Evolutionary conservation across 2,329 filamentous ascomycete genomes (phyloP).

Genomic region (Colletotrichum sojae): DNA sequence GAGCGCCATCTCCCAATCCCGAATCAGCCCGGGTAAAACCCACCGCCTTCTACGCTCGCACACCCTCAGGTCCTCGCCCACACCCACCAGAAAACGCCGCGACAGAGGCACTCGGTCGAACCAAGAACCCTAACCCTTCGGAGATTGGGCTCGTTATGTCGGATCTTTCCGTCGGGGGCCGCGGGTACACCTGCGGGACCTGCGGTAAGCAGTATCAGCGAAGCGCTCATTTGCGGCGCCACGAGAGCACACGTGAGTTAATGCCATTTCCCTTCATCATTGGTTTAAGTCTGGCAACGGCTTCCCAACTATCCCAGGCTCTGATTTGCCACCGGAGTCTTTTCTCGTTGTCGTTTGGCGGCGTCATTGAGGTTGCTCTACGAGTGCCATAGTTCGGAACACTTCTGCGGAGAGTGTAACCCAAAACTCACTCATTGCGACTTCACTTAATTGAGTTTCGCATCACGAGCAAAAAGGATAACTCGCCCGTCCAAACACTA

Average conservation of each 20-base stretch:
- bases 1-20: not conserved
- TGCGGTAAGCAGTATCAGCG: slow-evolving; percentile 47
- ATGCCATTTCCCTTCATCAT: not conserved
- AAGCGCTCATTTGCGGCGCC: slow-evolving; percentile 46
- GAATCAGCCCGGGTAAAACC: slow-evolving; percentile 38
- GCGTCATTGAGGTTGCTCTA: too few relatives aligned
- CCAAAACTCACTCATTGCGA: too few relatives aligned
- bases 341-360: too few relatives aligned
- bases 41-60: slow-evolving; percentile 23
- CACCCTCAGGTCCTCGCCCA: slow-evolving; percentile 7
- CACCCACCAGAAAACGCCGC: slow-evolving; percentile 15
- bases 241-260: slow-evolving; percentile 47
- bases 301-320: too few relatives aligned
- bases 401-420: too few relatives aligned
- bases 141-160: slow-evolving; percentile 13
- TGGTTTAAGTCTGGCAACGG: not conserved
- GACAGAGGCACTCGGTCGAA: not conserved
- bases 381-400: too few relatives aligned
- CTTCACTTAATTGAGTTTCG: not conserved
- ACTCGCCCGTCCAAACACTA: not conserved
- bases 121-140: too few relatives aligned
- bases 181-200: slow-evolving; percentile 39
- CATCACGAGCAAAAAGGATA: not conserved
- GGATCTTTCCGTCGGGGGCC: slow-evolving; percentile 10
- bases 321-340: too few relatives aligned